Base-by-base conservation (phyloP, 2,329 filamentous ascomycete genomes). In the Botrytis galanthina region DNA sequence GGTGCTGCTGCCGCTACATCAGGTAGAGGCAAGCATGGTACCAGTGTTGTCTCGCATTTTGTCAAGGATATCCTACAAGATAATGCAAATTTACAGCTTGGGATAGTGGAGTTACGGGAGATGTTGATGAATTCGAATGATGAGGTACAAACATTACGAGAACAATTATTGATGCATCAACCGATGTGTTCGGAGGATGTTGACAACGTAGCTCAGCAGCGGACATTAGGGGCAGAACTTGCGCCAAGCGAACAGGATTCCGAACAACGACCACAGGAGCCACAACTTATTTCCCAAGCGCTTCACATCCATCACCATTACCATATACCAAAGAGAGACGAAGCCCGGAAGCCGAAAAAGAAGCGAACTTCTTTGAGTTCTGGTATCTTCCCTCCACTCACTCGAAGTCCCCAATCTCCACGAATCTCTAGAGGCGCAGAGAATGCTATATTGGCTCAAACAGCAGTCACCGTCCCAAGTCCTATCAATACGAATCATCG, bases 281-380 rank as follows among this genome's bases (percentile, higher is more conserved):
- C 80, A 39, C 79, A 75, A 26, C 73, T 80, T 51, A 75, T 87
- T 4, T 91, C 92, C 0, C 92, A 93, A 78, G 93, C 96, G 79
- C 84, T 98, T 22, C 95, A 98, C 79, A 93, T 98, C 63, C 95
- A 98, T 80, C 95, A 98, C 79, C 95, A 98, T 81, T 97, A 97
- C 80, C 94, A 98, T 77, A 88, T 91, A 18, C 84, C 90, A 1
- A 83, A 87, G 71, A 91, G 90, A 80, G 85, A 87, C 32, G 90
- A 92, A 73, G 80, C 81, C 26, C 88, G 88, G 77, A 90, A 90
- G 74, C 85, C 88, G 14, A 93, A 90, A 83, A 97, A 93, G 83
- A 92, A 91, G 84, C 90, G 93, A 2, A 87, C 89, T 46, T 86
- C 89, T 35, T 83, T 93, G 16, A 87, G 87, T 20, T 85, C 90